Evolutionary conservation across 2,329 filamentous ascomycete genomes (phyloP).

Genomic region (Colletotrichum shisoi): DNA sequence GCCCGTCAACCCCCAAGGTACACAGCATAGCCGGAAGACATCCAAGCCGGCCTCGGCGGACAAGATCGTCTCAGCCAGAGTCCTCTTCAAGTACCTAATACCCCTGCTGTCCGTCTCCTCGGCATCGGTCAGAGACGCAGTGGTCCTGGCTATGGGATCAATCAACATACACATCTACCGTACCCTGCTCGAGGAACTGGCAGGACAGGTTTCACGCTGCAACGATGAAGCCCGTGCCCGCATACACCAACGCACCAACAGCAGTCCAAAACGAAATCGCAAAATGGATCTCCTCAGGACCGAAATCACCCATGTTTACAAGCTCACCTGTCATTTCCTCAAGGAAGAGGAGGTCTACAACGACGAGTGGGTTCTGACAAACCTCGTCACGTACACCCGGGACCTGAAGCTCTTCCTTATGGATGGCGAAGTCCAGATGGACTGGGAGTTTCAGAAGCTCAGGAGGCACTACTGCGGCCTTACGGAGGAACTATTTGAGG

Average conservation of each 20-base stretch:
- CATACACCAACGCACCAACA: conserved; percentile 85
- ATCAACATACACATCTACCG: conserved; percentile 95
- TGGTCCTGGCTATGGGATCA: conserved; percentile 89
- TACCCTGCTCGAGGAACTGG: conserved; percentile 86
- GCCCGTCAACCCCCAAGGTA: conserved; percentile 62
- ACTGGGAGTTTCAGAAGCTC: conserved; percentile 92
- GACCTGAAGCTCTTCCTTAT: conserved; percentile 94
- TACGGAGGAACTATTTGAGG: conserved; percentile 91
- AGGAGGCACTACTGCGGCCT: conserved; percentile 93
- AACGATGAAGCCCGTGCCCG: conserved; percentile 87
- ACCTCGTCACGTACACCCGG: conserved; percentile 87
- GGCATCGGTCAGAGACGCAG: conserved; percentile 83
- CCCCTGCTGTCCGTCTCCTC: conserved; percentile 84
- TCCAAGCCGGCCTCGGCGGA: conserved; percentile 71
- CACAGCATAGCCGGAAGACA: conserved; percentile 85
- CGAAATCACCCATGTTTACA: conserved; percentile 95
- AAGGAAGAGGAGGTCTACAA: conserved; percentile 79
- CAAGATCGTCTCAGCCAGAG: conserved; percentile 86
- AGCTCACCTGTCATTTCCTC: conserved; percentile 89
- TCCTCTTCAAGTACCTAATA: conserved; percentile 89
- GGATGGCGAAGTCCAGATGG: conserved; percentile 91
- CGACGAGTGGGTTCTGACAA: conserved; percentile 89
- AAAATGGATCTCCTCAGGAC: conserved; percentile 88
- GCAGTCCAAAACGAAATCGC: conserved; percentile 80
- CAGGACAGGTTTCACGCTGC: conserved; percentile 84